Evolutionary conservation across 768 basidiomycete species (phyloP), one percentile per base, ranked within the genome.

Genomic region (Boletus edulis): DNA sequence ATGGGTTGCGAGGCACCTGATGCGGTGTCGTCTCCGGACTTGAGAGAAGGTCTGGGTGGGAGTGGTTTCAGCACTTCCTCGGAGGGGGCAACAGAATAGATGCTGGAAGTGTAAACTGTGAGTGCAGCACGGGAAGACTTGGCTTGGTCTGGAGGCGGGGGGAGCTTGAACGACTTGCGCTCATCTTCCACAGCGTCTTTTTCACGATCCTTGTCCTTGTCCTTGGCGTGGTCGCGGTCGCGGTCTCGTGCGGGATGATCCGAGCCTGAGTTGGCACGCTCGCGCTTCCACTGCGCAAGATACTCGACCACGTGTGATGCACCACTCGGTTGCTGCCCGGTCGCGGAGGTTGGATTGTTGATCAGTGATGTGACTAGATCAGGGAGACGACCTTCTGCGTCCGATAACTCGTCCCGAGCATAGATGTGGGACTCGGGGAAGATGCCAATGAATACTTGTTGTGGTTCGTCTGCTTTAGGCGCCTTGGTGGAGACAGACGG

Each of bases 391-490:
- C 91, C 91, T 69, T 94, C 91, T 3, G 93, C 93, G 68, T 94
- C 93, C 4, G 89, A 81, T 17, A 94, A 76, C 62, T 93, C 84
- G 68, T 94, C 93, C 34, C 94, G 89, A 57, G 92, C 77, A 65
- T 87, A 85, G 44, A 96, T 87, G 71, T 94, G 91, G 9, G 90
- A 88, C 2, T 89, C 89, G 1, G 94, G 94, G 65, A 97, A 96
- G 55, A 97, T 95, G 50, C 94, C 94, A 52, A 96, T 91, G 71
- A 91, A 91, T 31, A 97, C 92, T 63, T 92, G 90, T 55, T 91
- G 89, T 0, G 84, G 80, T 63, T 91, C 89, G 67, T 90, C 89
- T 4, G 81, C 76, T 62, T 84, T 87, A 56, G 77, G 66, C 4
- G 81, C 71, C 57, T 78, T 83, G 12, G 64, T 49, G 27, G 76